Percentiles rank a stretch among this genome's conserved stretches.
These are phyloP conservation scores for Acacia crassicarpa DNA, from an alignment of 306 rosid species.

Conservation along the genomic window DNA sequence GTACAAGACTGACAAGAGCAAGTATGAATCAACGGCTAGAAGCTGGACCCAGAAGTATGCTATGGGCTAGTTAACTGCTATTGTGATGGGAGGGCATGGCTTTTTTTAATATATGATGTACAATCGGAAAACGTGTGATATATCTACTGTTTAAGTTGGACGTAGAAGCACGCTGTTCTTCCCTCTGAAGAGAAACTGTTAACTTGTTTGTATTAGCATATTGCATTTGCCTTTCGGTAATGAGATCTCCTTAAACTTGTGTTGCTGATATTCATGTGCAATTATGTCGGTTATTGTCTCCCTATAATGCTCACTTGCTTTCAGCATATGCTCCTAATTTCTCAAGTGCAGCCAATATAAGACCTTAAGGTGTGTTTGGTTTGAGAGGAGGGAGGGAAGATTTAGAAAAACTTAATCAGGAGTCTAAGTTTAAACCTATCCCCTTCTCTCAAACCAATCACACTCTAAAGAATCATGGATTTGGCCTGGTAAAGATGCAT, in stretches of 20 bases:
- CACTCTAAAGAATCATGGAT: no score
- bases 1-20: slow-evolving; percentile 74
- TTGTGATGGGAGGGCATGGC: slow-evolving; percentile 25
- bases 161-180: slow-evolving; percentile 25
- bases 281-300: background rate
- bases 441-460: no score
- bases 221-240: slow-evolving; percentile 8
- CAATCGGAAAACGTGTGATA: background rate
- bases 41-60: slow-evolving; percentile 88
- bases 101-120: background rate
- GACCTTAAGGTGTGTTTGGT: no score
- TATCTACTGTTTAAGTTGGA: slow-evolving; percentile 25
- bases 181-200: slow-evolving; percentile 37
- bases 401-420: no score
- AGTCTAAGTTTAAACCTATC: no score
- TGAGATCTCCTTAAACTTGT: background rate
- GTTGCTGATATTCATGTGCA: background rate
- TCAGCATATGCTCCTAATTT: background rate
- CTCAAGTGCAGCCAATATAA: no score
- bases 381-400: no score
- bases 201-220: slow-evolving; percentile 32
- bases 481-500: no score
- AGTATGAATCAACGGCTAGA: slow-evolving; percentile 77
- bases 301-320: background rate
- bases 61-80: slow-evolving; percentile 53